A percentile compares a stretch with the other conserved stretches of the same genome.
These are phyloP conservation scores for Halenospora varia DNA, from an alignment of 495 filamentous ascomycete genomes.

Conservation along the genomic window DNA sequence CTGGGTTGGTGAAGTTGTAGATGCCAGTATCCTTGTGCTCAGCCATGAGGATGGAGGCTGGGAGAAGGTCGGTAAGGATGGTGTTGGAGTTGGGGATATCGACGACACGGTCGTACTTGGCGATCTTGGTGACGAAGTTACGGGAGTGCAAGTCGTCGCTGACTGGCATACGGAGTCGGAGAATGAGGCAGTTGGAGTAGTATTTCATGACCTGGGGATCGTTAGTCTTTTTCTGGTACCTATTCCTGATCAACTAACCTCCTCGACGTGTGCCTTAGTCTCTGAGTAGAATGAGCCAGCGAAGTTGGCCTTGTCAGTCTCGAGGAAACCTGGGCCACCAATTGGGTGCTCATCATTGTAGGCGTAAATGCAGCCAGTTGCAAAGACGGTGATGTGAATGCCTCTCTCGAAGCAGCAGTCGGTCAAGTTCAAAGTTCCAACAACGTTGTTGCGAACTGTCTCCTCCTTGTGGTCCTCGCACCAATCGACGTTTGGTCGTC, in stretches of 20 bases:
- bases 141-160: constrained; percentile 61
- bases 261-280: constrained; percentile 61
- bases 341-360: constrained; percentile 56
- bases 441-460: constrained; percentile 60
- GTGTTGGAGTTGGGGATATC: constrained; percentile 66
- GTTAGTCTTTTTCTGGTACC: constrained; percentile 6
- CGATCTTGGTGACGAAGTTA: constrained; percentile 67
- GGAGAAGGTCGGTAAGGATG: constrained; percentile 59
- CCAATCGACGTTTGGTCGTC: constrained; percentile 67
- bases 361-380: constrained; percentile 61
- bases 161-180: constrained; percentile 66
- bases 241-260: constrained; percentile 34
- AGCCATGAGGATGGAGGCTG: constrained; percentile 54
- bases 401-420: constrained; percentile 52
- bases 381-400: constrained; percentile 61
- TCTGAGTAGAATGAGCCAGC: constrained; percentile 61
- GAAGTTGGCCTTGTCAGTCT: constrained; percentile 63
- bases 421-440: constrained; percentile 58
- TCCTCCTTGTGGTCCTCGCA: constrained; percentile 64
- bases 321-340: constrained; percentile 53
- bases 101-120: constrained; percentile 58
- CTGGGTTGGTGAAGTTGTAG: constrained; percentile 67
- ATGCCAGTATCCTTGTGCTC: constrained; percentile 58
- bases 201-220: constrained; percentile 49
- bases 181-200: constrained; percentile 55